Evolutionary conservation across 1,284 basidiomycete genomes (phyloP).

Genomic region (Porogramme epimiltina): DNA sequence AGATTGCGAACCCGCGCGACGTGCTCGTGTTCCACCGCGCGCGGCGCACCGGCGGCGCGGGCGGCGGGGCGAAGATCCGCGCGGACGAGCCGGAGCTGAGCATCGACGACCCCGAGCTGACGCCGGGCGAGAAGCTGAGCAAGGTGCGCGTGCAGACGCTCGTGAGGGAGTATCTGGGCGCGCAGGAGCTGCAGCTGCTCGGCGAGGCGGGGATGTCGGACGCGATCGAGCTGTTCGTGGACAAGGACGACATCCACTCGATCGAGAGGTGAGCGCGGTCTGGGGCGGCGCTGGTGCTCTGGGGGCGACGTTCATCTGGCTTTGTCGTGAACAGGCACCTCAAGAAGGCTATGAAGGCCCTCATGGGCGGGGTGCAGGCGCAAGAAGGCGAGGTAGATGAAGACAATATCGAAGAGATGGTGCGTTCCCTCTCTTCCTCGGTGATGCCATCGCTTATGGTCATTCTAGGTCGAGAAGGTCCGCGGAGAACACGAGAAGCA

Average conservation of each 20-base stretch:
- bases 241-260: constrained; percentile 93
- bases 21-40: constrained; percentile 88
- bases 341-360: constrained; percentile 54
- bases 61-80: constrained; percentile 47
- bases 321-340: constrained; percentile 69
- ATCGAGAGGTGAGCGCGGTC: constrained; percentile 72
- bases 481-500: constrained; percentile 68
- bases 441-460: not conserved
- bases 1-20: constrained; percentile 93
- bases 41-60: constrained; percentile 58
- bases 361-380: constrained; percentile 67
- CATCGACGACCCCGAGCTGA: constrained; percentile 72
- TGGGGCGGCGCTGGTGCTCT: no score
- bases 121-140: constrained; percentile 64
- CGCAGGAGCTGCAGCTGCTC: constrained; percentile 87
- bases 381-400: constrained; percentile 51
- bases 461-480: constrained; percentile 59
- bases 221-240: constrained; percentile 91
- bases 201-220: constrained; percentile 87
- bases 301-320: not conserved
- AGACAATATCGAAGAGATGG: constrained; percentile 73
- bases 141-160: constrained; percentile 76
- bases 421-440: constrained; percentile 30
- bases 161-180: constrained; percentile 86
- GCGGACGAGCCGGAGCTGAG: constrained; percentile 74